Conservation (phyloP, 305 asterid species). For the Fraxinus floribunda region DNA sequence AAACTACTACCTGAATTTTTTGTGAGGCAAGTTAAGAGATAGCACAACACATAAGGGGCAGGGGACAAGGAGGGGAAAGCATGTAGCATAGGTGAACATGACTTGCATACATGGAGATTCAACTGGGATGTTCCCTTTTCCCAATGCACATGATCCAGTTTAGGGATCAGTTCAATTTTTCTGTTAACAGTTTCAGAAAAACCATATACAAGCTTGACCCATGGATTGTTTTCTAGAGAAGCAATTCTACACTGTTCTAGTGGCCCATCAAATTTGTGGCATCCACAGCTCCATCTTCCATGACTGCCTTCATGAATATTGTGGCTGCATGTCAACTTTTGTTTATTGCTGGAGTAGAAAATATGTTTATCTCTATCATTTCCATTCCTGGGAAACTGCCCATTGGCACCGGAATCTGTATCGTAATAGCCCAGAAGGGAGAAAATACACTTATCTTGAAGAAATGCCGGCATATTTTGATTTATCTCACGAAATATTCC, state of each 20-base stretch:
- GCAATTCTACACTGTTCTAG: slow-evolving; percentile 33
- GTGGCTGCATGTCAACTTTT: slow-evolving; percentile 12
- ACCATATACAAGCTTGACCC: slow-evolving; percentile 51
- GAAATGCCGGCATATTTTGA: slow-evolving; percentile 55
- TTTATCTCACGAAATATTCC: slow-evolving; percentile 52
- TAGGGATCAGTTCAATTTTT: slow-evolving; percentile 49
- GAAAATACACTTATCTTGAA: slow-evolving; percentile 60
- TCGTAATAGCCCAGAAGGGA: slow-evolving; percentile 64
- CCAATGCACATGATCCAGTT: slow-evolving; percentile 77
- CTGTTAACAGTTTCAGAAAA: slow-evolving; percentile 31
- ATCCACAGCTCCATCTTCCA: slow-evolving; percentile 52
- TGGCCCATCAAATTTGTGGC: slow-evolving; percentile 44
- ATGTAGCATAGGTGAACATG: slow-evolving; percentile 32
- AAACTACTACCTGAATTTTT: slow-evolving; percentile 59
- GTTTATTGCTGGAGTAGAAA: slow-evolving; percentile 25
- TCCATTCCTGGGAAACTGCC: slow-evolving; percentile 27
- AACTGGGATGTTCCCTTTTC: slow-evolving; percentile 40
- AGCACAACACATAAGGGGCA: slow-evolving; percentile 17
- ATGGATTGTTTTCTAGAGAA: slow-evolving; percentile 35
- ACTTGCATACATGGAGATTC: slow-evolving; percentile 99
- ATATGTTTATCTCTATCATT: slow-evolving; percentile 20
- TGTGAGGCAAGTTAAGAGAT: slow-evolving; percentile 25
- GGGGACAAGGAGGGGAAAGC: slow-evolving; percentile 10
- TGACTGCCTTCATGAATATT: slow-evolving; percentile 19
- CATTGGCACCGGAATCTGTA: slow-evolving; percentile 35